phyloP scores from a whole-genome alignment of 345 rosid species.

The Carallia pectinifolia region DNA sequence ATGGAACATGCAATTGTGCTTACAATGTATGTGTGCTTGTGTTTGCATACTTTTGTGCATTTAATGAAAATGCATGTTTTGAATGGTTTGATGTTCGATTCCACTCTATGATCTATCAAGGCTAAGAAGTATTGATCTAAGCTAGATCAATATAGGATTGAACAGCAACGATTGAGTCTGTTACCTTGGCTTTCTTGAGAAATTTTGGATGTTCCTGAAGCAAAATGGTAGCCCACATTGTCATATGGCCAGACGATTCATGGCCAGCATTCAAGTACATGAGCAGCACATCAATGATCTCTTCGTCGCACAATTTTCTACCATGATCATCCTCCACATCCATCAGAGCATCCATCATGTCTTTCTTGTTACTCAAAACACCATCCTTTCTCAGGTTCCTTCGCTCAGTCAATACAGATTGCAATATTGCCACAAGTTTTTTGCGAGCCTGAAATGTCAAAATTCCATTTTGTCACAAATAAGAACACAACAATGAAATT shows the following conservation, averaged over 20 bases:
- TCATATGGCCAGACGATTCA: slow-evolving; percentile 82
- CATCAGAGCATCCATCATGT: slow-evolving; percentile 75
- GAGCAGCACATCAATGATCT: slow-evolving; percentile 66
- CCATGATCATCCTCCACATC: slow-evolving; percentile 68
- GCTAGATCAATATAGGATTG: no score
- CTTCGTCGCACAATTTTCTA: slow-evolving; percentile 54
- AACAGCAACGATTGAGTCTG: no score
- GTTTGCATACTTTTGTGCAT: no score
- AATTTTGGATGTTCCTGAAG: slow-evolving; percentile 66
- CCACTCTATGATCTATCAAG: no score
- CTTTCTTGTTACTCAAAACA: slow-evolving; percentile 34
- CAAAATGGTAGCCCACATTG: slow-evolving; percentile 75
- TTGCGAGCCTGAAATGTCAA: slow-evolving; percentile 57
- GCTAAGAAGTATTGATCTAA: no score
- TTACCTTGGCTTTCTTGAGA: slow-evolving; percentile 62
- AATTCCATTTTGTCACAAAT: background rate
- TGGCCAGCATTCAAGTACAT: slow-evolving; percentile 92
- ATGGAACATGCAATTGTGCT: no score
- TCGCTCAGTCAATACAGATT: slow-evolving; percentile 52
- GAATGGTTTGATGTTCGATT: background rate
- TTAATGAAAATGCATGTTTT: no score
- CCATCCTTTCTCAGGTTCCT: slow-evolving; percentile 36
- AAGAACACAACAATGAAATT: background rate
- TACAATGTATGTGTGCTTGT: no score
- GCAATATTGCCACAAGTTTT: slow-evolving; percentile 56